Evolutionary conservation across 2,329 filamentous ascomycete genomes (phyloP), one percentile per base, ranked within the genome.

Genomic region (Ilyonectria robusta): DNA sequence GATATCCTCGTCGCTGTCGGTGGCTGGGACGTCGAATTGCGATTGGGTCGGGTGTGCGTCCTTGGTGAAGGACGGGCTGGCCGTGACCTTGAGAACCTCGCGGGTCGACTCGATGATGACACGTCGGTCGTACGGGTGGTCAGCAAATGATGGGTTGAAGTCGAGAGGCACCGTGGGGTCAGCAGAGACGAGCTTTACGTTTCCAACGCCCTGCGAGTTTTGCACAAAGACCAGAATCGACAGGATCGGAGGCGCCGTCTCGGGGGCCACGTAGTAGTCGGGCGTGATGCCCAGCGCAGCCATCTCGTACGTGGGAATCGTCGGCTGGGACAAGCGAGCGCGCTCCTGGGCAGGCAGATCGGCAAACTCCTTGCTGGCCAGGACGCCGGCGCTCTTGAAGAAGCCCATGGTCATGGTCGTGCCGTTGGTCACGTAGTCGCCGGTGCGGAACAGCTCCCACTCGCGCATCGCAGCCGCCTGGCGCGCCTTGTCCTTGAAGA

Each of bases 321-420:
- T 61, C 4, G 69, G 67, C 15, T 54, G 60, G 11, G 31, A 51
- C 23, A 70, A 46, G 1, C 67, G 63, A 3, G 37, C 29, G 26
- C 46, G 51, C 48, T 70, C 69, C 0, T 35, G 42, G 3, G 6
- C n/a, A 1, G 63, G 57, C 0, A 70, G 54, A 1, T 57, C 29
- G 1, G 56, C n/a, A 44, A 70, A 69, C 58, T 70, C 69, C 10
- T 62, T 29, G 50, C 67, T 67, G 4, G 11, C 10, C 5, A 60
- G 21, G 17, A 70, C 67, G 4, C 26, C 60, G 3, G 65, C 29
- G 50, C 67, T 69, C 58, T 69, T 70, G 67, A 69, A 69, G 60
- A 69, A 70, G 26, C 69, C 69, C 67, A 67, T 63, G 19, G 59
- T 68, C 69, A 70, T 65, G 15, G 56, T 62, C 4, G 67, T 70